phyloP scores from a whole-genome alignment of 768 basidiomycete species.

The Boletus subcaerulescens region DNA sequence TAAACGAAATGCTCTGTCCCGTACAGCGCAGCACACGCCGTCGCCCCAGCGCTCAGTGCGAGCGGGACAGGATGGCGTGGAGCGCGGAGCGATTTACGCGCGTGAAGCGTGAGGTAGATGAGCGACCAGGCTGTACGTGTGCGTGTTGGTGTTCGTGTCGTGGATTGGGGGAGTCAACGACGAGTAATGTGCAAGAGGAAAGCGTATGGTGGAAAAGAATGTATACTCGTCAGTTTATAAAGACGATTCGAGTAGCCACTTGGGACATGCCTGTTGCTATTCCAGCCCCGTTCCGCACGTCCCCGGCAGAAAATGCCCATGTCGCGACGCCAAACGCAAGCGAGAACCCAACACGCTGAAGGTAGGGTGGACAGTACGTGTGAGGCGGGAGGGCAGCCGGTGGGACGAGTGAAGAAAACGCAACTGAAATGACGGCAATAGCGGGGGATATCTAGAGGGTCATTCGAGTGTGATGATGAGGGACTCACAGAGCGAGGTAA shows the following conservation, averaged over 20 bases:
- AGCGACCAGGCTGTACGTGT: slow-evolving; percentile 40
- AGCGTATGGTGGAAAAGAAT: too few relatives aligned
- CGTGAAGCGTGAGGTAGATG: slow-evolving; percentile 42
- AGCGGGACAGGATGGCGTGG: slow-evolving; percentile 35
- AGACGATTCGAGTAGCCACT: background rate
- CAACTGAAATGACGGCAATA: slow-evolving; percentile 25
- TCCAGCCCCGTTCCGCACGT: slow-evolving; percentile 43
- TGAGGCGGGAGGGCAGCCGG: slow-evolving; percentile 28
- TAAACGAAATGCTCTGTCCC: slow-evolving; percentile 30
- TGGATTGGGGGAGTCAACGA: too few relatives aligned
- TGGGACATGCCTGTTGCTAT: slow-evolving; percentile 33
- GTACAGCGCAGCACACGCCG: slow-evolving; percentile 27
- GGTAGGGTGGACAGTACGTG: slow-evolving; percentile 39
- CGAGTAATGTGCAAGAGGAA: too few relatives aligned
- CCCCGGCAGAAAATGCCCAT: slow-evolving; percentile 40
- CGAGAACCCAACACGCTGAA: slow-evolving; percentile 43
- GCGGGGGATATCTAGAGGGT: background rate
- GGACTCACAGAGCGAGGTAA: slow-evolving; percentile 36
- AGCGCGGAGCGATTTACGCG: slow-evolving; percentile 29
- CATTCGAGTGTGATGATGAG: background rate
- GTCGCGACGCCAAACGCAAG: slow-evolving; percentile 43
- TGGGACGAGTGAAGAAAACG: slow-evolving; percentile 36
- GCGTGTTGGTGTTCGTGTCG: background rate
- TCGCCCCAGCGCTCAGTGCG: slow-evolving; percentile 30
- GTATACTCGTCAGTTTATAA: background rate